A percentile compares a stretch with the other conserved stretches of the same genome.
Evolutionary conservation across 495 filamentous ascomycete species (phyloP).

Genomic region (Aspergillus panamensis): DNA sequence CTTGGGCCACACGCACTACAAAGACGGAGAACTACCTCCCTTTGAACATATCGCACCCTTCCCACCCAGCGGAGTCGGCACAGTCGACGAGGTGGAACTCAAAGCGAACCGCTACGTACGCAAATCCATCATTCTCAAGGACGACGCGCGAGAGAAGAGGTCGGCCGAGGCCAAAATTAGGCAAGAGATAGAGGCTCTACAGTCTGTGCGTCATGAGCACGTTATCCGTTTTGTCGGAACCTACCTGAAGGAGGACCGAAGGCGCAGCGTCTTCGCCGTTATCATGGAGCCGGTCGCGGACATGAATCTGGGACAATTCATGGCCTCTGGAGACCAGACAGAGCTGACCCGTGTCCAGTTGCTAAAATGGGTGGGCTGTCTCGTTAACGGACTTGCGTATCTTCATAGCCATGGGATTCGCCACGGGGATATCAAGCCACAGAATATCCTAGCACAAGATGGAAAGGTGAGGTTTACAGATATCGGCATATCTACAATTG

Average conservation of each 20-base stretch:
- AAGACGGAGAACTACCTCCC: too few relatives aligned
- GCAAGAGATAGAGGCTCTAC: neutral
- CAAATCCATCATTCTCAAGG: neutral
- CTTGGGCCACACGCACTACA: too few relatives aligned
- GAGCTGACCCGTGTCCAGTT: neutral
- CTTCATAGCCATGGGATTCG: neutral
- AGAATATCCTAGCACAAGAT: neutral
- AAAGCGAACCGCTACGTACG: neutral
- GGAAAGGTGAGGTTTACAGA: constrained; percentile 1
- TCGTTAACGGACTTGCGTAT: neutral
- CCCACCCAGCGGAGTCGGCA: neutral
- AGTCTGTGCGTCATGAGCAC: neutral
- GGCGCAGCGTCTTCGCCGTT: neutral
- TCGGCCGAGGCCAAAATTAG: neutral
- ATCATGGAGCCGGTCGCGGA: neutral
- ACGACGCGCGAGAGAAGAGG: neutral
- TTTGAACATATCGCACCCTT: too few relatives aligned
- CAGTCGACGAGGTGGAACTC: neutral
- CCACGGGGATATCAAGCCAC: constrained; percentile 1
- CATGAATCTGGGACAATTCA: neutral
- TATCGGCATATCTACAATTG: neutral
- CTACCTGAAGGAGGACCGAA: neutral
- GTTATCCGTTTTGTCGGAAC: neutral
- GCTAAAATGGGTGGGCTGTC: neutral
- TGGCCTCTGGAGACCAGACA: neutral